Percentiles rank a stretch among this genome's conserved stretches.
Conservation (phyloP, 139 green algal species). For the Chlorella sp. region DNA sequence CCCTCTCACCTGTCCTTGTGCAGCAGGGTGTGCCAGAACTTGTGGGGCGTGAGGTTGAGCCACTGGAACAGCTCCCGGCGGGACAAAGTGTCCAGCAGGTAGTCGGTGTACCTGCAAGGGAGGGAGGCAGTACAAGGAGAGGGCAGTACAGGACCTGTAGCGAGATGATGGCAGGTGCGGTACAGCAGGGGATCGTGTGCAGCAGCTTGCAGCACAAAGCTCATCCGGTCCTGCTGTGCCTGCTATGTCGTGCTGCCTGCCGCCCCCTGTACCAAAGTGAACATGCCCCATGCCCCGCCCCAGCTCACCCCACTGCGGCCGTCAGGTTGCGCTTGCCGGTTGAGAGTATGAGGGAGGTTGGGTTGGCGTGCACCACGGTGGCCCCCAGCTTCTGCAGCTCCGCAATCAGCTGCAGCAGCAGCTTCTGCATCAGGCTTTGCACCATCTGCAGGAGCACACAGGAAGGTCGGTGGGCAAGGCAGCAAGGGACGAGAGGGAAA, state of each 20-base stretch:
- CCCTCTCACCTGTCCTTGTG: conserved; percentile 69
- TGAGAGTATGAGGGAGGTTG: conserved; percentile 76
- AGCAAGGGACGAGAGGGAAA: neutral
- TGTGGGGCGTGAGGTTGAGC: conserved; percentile 73
- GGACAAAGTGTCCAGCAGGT: conserved; percentile 81
- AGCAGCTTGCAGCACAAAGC: neutral
- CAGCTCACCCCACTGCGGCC: conserved; percentile 70
- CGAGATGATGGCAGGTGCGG: neutral
- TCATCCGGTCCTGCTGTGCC: neutral
- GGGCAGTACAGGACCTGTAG: too few relatives aligned
- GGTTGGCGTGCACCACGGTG: conserved; percentile 85
- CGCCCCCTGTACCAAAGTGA: neutral
- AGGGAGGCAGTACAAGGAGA: too few relatives aligned
- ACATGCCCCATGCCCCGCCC: neutral
- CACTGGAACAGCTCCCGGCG: conserved; percentile 79
- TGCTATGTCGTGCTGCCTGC: neutral
- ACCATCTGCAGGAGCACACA: neutral
- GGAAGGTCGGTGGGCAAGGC: neutral
- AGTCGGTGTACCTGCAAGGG: conserved; percentile 77
- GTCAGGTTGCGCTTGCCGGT: conserved; percentile 84
- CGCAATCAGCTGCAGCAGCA: conserved; percentile 83
- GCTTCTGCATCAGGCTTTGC: conserved; percentile 78
- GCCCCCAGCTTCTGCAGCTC: conserved; percentile 86
- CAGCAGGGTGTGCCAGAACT: conserved; percentile 86
- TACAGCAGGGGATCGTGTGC: neutral